Percentiles rank a stretch among this genome's conserved stretches.
Conservation (phyloP, 1,284 basidiomycete species). For the Malassezia restricta region DNA sequence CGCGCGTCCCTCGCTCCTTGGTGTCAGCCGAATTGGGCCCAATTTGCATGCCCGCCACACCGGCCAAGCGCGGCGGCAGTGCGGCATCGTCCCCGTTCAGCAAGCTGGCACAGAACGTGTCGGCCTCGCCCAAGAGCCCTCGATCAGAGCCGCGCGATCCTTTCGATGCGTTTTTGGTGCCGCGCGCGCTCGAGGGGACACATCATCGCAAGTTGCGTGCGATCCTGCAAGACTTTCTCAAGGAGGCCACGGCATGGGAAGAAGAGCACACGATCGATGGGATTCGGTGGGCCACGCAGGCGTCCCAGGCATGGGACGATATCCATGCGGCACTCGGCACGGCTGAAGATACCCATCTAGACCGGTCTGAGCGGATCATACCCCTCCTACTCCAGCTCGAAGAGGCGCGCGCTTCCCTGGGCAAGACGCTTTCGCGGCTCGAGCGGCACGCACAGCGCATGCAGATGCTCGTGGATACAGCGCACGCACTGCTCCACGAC, state of each 20-base stretch:
- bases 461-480: constrained; percentile 18
- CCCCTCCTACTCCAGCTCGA: constrained; percentile 7
- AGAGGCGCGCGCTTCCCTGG: constrained; percentile 5
- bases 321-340: constrained; percentile 1
- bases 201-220: constrained; percentile 28
- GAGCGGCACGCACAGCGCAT: constrained; percentile 24
- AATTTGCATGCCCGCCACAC: constrained; percentile 1
- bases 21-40: background rate
- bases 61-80: background rate
- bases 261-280: constrained; percentile 34
- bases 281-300: constrained; percentile 29
- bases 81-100: constrained; percentile 20
- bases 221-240: constrained; percentile 22
- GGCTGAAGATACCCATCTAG: constrained; percentile 15
- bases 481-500: constrained; percentile 20
- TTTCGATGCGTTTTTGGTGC: constrained; percentile 17
- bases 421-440: constrained; percentile 18
- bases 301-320: constrained; percentile 29
- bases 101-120: constrained; percentile 15
- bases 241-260: constrained; percentile 26
- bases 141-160: constrained; percentile 2
- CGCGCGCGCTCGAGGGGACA: constrained; percentile 28
- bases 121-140: background rate
- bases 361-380: constrained; percentile 7
- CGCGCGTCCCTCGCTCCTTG: background rate